phyloP scores from a whole-genome alignment of 768 basidiomycete species.

The Leccinum disarticulatum region DNA sequence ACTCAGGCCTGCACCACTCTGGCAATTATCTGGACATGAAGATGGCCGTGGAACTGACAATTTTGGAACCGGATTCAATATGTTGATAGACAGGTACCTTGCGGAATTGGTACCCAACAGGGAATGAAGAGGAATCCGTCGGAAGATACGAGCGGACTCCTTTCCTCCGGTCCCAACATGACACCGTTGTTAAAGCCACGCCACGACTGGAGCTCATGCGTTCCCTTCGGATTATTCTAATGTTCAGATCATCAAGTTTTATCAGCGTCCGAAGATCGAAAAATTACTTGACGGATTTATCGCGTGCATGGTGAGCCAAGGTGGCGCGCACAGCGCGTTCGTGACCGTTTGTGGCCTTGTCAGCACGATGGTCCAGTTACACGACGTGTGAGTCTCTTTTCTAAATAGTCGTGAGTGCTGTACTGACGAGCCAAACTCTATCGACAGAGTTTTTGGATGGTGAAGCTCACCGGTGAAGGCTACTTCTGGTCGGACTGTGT shows the following conservation, averaged over 20 bases:
- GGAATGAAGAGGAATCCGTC: not conserved
- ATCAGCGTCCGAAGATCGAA: constrained; percentile 48
- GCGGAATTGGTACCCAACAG: not conserved
- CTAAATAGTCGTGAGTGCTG: no score
- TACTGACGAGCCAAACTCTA: not conserved
- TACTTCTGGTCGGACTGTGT: not conserved
- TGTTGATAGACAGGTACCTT: not conserved
- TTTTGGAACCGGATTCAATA: not conserved
- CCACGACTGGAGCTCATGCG: not conserved
- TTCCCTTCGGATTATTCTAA: not conserved
- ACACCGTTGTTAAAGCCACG: not conserved
- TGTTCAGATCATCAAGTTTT: not conserved
- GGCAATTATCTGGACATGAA: no score
- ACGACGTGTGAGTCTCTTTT: constrained; percentile 35
- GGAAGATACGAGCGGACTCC: not conserved
- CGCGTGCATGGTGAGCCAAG: constrained; percentile 38
- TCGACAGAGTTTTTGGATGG: constrained; percentile 27
- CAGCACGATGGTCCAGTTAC: constrained; percentile 34
- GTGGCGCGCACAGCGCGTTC: constrained; percentile 33
- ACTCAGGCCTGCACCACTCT: no score
- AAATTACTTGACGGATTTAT: constrained; percentile 46
- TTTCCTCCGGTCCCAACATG: not conserved
- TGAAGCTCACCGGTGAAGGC: not conserved
- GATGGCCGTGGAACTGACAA: not conserved
- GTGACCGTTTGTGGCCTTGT: constrained; percentile 44